Percentiles rank a stretch among this genome's conserved stretches.
phyloP scores from a whole-genome alignment of 495 filamentous ascomycete genomes.

The Tetracladium marchalianum region DNA sequence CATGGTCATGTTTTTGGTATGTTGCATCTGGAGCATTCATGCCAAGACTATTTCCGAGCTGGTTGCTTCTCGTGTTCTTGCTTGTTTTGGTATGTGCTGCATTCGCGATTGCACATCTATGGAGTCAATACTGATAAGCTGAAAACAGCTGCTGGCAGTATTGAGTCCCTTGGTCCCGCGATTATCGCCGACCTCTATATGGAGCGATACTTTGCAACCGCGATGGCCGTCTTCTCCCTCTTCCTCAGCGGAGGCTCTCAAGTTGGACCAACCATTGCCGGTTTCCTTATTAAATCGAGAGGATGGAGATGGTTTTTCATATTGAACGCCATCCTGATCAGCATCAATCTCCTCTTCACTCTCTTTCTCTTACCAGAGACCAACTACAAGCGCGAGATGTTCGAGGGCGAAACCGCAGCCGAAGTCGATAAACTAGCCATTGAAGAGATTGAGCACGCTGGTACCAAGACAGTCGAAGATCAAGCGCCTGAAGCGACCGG shows the following conservation, averaged over 20 bases:
- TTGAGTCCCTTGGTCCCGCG: slow-evolving; percentile 29
- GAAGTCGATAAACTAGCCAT: slow-evolving; percentile 21
- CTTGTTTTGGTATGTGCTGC: slow-evolving; percentile 28
- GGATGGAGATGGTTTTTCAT: slow-evolving; percentile 46
- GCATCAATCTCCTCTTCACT: slow-evolving; percentile 31
- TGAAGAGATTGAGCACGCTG: slow-evolving; percentile 8
- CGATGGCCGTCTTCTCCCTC: slow-evolving; percentile 29
- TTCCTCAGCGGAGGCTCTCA: slow-evolving; percentile 26
- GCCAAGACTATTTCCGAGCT: slow-evolving; percentile 43
- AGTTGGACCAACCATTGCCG: slow-evolving; percentile 3
- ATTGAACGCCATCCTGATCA: slow-evolving; percentile 42
- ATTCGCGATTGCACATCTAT: no score
- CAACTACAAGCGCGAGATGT: slow-evolving; percentile 29
- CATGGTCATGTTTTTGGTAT: slow-evolving; percentile 45
- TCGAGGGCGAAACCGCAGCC: slow-evolving; percentile 19
- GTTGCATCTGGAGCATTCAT: slow-evolving; percentile 47
- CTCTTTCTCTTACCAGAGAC: slow-evolving; percentile 44
- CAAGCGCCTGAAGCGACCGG: slow-evolving; percentile 19
- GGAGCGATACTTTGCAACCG: slow-evolving; percentile 30
- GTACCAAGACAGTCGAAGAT: not conserved
- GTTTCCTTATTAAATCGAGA: slow-evolving; percentile 23
- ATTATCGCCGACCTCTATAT: slow-evolving; percentile 32
- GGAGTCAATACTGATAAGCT: no score
- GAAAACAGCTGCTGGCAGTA: slow-evolving; percentile 25
- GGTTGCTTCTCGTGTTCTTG: slow-evolving; percentile 35